These are phyloP conservation scores for Crataegus laevigata DNA, from an alignment of 306 rosid species.

Conservation along the genomic window DNA sequence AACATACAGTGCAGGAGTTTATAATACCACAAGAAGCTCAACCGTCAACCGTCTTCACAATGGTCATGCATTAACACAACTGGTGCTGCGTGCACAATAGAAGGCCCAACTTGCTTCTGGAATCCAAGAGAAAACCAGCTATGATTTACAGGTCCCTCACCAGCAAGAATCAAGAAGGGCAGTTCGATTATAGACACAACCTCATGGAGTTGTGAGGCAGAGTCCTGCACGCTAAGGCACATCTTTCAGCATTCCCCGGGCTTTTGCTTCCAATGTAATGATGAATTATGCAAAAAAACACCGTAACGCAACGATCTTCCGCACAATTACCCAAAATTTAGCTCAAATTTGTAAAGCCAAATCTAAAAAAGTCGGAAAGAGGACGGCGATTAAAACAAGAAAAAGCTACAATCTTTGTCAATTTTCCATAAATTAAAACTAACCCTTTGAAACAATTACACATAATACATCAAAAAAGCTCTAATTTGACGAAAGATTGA, in stretches of 20 bases:
- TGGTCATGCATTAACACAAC: constrained; percentile 34
- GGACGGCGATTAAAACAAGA: not conserved
- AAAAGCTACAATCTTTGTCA: not conserved
- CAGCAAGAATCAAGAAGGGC: constrained; percentile 21
- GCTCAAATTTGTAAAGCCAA: constrained; percentile 7
- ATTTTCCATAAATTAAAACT: not conserved
- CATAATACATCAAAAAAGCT: not conserved
- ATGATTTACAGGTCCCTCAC: constrained; percentile 11
- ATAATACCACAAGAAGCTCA: constrained; percentile 28
- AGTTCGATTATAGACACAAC: constrained; percentile 23
- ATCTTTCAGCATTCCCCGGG: constrained; percentile 64
- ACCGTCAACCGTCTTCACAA: constrained; percentile 68
- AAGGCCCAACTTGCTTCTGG: constrained; percentile 37
- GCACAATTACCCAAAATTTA: constrained; percentile 12
- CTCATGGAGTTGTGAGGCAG: constrained; percentile 27
- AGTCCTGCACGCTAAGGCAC: constrained; percentile 30
- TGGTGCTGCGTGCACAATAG: constrained; percentile 24
- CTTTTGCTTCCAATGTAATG: constrained; percentile 18
- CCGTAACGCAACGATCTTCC: constrained; percentile 3
- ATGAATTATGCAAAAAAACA: not conserved
- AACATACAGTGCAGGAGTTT: constrained; percentile 14
- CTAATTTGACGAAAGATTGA: not conserved
- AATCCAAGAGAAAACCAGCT: constrained; percentile 18
- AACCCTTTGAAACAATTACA: not conserved
- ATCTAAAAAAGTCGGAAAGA: constrained; percentile 14